Conservation (phyloP, 306 rosid species). For the Parietaria judaica region DNA sequence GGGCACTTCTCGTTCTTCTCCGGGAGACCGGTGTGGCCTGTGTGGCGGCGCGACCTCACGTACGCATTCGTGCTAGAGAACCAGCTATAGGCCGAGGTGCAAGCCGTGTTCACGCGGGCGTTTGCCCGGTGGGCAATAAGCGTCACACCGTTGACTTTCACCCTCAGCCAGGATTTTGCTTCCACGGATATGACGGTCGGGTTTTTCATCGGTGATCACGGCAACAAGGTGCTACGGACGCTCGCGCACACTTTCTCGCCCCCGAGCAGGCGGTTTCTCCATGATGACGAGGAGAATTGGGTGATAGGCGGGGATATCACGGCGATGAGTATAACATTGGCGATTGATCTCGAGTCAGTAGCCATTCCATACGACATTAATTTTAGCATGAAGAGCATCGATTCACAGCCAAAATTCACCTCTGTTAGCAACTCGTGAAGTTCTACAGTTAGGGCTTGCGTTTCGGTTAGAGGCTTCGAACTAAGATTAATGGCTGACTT, state of each 20-base stretch:
- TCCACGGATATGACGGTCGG: constrained; percentile 51
- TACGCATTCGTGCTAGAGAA: constrained; percentile 49
- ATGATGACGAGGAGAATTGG: constrained; percentile 67
- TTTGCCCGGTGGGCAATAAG: constrained; percentile 59
- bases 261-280: constrained; percentile 60
- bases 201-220: constrained; percentile 65
- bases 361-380: too few species aligned
- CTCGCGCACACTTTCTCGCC: constrained; percentile 92
- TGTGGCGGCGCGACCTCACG: constrained; percentile 31
- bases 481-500: too few species aligned
- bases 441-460: too few species aligned
- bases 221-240: constrained; percentile 74
- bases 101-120: constrained; percentile 47
- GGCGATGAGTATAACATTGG: constrained; percentile 25
- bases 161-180: constrained; percentile 16
- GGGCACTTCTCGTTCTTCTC: constrained; percentile 56
- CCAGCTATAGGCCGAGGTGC: constrained; percentile 23
- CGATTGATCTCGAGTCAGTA: constrained; percentile 9
- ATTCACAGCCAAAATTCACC: too few species aligned
- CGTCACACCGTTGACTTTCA: constrained; percentile 52
- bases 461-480: too few species aligned
- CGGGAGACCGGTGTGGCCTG: constrained; percentile 61
- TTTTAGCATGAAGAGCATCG: too few species aligned
- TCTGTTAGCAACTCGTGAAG: too few species aligned
- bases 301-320: constrained; percentile 52